Percentiles rank a stretch among this genome's conserved stretches.
These are phyloP conservation scores for Fraxinus anomala DNA, from an alignment of 257 asterid genomes.

Conservation along the genomic window DNA sequence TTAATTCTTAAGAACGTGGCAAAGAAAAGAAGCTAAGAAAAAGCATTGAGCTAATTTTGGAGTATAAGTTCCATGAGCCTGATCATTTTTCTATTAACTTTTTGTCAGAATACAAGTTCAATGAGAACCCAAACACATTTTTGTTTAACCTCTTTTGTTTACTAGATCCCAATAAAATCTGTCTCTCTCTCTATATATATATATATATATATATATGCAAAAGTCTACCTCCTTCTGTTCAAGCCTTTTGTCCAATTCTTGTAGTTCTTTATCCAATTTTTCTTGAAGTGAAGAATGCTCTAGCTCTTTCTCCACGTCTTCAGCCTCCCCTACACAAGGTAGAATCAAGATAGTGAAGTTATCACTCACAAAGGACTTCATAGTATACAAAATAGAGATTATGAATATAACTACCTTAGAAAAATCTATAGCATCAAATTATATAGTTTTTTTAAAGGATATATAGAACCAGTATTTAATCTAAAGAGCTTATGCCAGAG, in stretches of 20 bases:
- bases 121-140: not conserved
- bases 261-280: slow-evolving; percentile 76
- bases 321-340: slow-evolving; percentile 56
- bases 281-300: slow-evolving; percentile 95
- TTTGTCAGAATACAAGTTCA: slow-evolving; percentile 1
- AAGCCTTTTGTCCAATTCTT: slow-evolving; percentile 85
- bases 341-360: slow-evolving; percentile 18
- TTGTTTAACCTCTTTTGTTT: not conserved
- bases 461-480: slow-evolving; percentile 6
- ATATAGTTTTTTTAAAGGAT: not conserved
- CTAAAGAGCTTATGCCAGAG: not conserved
- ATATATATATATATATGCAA: not conserved
- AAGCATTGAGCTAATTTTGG: not conserved
- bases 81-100: slow-evolving; percentile 1
- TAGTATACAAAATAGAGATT: not conserved
- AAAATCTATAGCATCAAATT: slow-evolving; percentile 3
- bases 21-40: not conserved
- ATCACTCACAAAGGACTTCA: slow-evolving; percentile 6
- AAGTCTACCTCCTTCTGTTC: slow-evolving; percentile 83
- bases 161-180: slow-evolving; percentile 1
- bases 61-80: not conserved
- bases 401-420: slow-evolving; percentile 14
- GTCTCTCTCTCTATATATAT: not conserved
- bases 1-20: not conserved
- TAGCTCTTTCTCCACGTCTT: slow-evolving; percentile 79